These are phyloP conservation scores for Jaltomata sinuosa DNA, from an alignment of 257 asterid genomes.

Conservation along the genomic window DNA sequence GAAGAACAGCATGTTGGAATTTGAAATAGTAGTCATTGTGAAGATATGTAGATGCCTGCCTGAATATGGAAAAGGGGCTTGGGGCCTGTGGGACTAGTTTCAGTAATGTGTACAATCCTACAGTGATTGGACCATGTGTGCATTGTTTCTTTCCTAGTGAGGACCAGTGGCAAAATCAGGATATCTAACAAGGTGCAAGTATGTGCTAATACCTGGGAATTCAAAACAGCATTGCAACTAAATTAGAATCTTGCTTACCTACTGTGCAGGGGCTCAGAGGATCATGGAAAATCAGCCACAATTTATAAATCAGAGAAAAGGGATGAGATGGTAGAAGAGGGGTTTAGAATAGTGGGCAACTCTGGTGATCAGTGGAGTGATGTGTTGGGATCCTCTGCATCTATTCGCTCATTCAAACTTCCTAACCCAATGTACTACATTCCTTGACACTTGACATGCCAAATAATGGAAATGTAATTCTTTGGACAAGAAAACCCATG, in stretches of 20 bases:
- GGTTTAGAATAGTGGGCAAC: constrained; percentile 55
- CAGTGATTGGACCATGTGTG: background rate
- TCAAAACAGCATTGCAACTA: background rate
- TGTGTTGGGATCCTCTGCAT: constrained; percentile 41
- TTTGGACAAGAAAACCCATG: background rate
- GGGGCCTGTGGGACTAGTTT: background rate
- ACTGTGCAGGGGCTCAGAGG: constrained; percentile 52
- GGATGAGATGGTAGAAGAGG: constrained; percentile 42
- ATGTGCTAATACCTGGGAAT: background rate
- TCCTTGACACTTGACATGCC: constrained; percentile 26
- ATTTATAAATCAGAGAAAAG: constrained; percentile 64
- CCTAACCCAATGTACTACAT: constrained; percentile 86
- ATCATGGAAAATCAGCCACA: constrained; percentile 44
- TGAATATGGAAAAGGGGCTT: background rate
- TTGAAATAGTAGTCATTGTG: background rate
- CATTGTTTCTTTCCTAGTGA: background rate
- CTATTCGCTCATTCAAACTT: constrained; percentile 63
- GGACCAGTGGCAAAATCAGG: background rate
- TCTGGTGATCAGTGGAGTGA: constrained; percentile 95
- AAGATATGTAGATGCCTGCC: background rate
- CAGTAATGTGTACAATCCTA: background rate
- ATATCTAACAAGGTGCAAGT: background rate
- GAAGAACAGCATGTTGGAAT: background rate
- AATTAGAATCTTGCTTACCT: too few species aligned
- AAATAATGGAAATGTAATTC: background rate